Base-by-base conservation (phyloP, 2,329 filamentous ascomycete species). In the Cordyceps cicadae region DNA sequence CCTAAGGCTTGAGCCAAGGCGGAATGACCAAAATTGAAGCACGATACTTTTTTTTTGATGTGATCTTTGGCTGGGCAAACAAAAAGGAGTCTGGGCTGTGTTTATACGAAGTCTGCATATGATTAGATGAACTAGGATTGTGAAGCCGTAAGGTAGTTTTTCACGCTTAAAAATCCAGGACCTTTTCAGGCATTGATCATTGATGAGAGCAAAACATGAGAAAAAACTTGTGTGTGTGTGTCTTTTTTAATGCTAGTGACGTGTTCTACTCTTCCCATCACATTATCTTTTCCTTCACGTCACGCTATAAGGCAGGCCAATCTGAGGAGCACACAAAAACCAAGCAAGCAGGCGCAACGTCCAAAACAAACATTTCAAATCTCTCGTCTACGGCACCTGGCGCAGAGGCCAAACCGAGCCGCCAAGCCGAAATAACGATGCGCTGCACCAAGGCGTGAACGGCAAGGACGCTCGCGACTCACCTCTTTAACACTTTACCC, bases 91-190 rank as follows among this genome's bases (percentile, higher is more conserved):
- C 70, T 69, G 70, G 71, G 71, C 34, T 69, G 68, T 67, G 68
- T 70, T 66, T 73, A 69, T 62, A 69, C 68, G 69, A 69, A 68
- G 70, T 69, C 66, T 72, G 71, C 69, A 74, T 74, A 72, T 70
- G 67, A 70, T 72, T 69, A 70, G 68, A 71, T 71, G 68, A 70
- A 68, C 65, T 71, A 67, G 71, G 70, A 68, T 70, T 66, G 63
- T 65, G 63, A 61, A 39, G 46, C 60, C 48, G 65, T 62, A 63
- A 59, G 53, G 62, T 64, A 60, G 49, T 60, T 62, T 62, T 63
- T 63, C 60, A 64, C 57, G 64, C 66, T 68, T 21, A 48, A 61
- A 49, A 60, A 7, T 57, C 60, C 53, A 58, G 54, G 57, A 37
- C 34, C 48, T 51, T 60, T 54, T 54, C 51, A 60, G 51, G 51